Base-by-base conservation (phyloP, 129 eudicot species). In the Gnaphalium uliginosum region DNA sequence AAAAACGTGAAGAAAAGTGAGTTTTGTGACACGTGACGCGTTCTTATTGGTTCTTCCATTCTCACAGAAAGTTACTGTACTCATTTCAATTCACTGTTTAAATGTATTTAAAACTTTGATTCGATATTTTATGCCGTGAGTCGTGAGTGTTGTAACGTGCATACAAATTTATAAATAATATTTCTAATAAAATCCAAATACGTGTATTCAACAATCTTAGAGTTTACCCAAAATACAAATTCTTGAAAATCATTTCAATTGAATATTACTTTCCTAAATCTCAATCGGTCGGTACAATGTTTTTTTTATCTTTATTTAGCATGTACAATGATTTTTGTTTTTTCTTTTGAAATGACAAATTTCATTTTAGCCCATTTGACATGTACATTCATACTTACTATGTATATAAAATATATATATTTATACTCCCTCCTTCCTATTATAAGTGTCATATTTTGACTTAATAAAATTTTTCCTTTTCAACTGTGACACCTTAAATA, bases 161-260 rank as follows among this genome's bases (percentile, higher is more conserved):
- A 22, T 17, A 15, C 56, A 54, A 23, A 76, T 30, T 58, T 72
- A 17, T 53, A 50, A 54, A 30, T 26, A 32, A 41, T 41, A 6
- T 37, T 50, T 65, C 62, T 64, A 57, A 7, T 37, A 8, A 8
- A 1, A 37, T 8, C 46, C 46, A 37, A 37, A 73, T 68, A 73
- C 79, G 79, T 73, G 83, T 79, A 48, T 78, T 71, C 72, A 70
- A 71, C 29, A 56, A 79, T 72, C 69, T 72, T 72, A 72, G 74
- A 72, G 37, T 72, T 72, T 79, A 79, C 82, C 77, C 60, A 61
- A 78, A 43, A 60, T 78, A 70, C 70, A 78, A 62, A 60, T 71
- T 43, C 35, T 61, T 32, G 25, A 24, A 54, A 54, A 66, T 76
- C 22, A 76, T 66, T 58, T 66, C 24, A 54, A 9, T 15, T 29